Evolutionary conservation across 2,329 filamentous ascomycete species (phyloP).

Genomic region (Arachnomyces sp.): DNA sequence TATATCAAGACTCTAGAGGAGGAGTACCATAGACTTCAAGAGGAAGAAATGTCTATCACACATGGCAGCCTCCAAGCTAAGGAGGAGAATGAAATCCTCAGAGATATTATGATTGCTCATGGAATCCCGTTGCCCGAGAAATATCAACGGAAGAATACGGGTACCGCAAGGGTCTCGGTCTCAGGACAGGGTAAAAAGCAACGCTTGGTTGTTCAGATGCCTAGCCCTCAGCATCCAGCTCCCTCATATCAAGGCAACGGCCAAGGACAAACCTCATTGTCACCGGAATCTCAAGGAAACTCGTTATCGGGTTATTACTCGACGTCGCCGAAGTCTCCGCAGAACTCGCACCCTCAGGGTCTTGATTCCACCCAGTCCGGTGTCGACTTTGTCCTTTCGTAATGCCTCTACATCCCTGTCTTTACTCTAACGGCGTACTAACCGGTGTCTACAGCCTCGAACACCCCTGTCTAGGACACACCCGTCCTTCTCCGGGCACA

Average conservation of each 20-base stretch:
- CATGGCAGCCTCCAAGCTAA: constrained; percentile 10
- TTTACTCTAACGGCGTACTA: neutral
- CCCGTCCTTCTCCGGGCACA: constrained; percentile 7
- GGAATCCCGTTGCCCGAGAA: constrained; percentile 12
- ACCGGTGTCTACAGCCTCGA: constrained; percentile 15
- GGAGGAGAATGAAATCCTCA: constrained; percentile 15
- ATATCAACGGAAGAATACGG: neutral
- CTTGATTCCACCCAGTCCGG: constrained; percentile 21
- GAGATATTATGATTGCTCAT: constrained; percentile 15
- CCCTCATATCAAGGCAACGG: too few species aligned
- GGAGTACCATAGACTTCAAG: constrained; percentile 19
- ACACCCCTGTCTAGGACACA: constrained; percentile 20
- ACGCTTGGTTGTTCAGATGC: constrained; percentile 6
- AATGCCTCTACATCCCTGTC: constrained; percentile 1
- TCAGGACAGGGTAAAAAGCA: constrained; percentile 12
- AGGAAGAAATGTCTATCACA: constrained; percentile 14
- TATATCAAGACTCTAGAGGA: constrained; percentile 23
- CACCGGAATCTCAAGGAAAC: too few species aligned
- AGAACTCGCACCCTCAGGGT: constrained; percentile 19
- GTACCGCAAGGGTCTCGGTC: constrained; percentile 11
- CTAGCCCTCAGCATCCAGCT: neutral
- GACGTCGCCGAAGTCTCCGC: constrained; percentile 41
- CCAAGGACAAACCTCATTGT: too few species aligned
- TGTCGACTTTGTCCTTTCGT: constrained; percentile 24
- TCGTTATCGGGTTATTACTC: constrained; percentile 12